Evolutionary conservation across 371 early-diverging fungal genomes (phyloP).

Genomic region (Haplosporangium sp.): DNA sequence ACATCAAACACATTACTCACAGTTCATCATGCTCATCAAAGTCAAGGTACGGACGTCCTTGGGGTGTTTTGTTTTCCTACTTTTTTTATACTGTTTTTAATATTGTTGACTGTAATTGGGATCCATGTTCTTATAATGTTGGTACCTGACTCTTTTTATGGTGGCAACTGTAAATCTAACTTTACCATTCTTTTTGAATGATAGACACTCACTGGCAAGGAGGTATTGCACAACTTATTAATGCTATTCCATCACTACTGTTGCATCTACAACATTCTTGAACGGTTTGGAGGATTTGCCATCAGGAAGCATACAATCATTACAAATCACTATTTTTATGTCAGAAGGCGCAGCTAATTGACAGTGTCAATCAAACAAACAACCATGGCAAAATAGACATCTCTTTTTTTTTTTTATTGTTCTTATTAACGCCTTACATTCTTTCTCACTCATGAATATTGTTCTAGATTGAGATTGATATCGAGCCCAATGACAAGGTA

Average conservation of each 20-base stretch:
- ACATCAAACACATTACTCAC: background rate
- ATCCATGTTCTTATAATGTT: background rate
- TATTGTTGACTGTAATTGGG: background rate
- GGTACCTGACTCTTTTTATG: background rate
- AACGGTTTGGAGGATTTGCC: background rate
- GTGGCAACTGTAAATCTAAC: background rate
- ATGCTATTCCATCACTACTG: too few species aligned
- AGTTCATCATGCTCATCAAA: slow-evolving; percentile 82
- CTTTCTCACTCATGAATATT: background rate
- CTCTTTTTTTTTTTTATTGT: background rate
- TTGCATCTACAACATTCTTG: background rate
- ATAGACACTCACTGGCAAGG: slow-evolving; percentile 94
- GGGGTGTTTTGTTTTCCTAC: too few species aligned
- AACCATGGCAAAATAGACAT: background rate
- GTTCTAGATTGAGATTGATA: slow-evolving; percentile 90
- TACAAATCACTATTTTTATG: background rate
- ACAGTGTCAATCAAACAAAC: background rate
- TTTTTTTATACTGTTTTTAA: background rate
- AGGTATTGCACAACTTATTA: slow-evolving; percentile 64
- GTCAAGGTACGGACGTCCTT: slow-evolving; percentile 76
- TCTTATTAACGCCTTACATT: background rate
- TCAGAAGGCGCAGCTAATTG: slow-evolving; percentile 23
- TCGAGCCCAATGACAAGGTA: slow-evolving; percentile 87
- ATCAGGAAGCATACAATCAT: background rate
- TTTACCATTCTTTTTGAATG: background rate